Evolutionary conservation across 139 green algal species (phyloP), one percentile per base, ranked within the genome.

Genomic region (Mesostigma viride): DNA sequence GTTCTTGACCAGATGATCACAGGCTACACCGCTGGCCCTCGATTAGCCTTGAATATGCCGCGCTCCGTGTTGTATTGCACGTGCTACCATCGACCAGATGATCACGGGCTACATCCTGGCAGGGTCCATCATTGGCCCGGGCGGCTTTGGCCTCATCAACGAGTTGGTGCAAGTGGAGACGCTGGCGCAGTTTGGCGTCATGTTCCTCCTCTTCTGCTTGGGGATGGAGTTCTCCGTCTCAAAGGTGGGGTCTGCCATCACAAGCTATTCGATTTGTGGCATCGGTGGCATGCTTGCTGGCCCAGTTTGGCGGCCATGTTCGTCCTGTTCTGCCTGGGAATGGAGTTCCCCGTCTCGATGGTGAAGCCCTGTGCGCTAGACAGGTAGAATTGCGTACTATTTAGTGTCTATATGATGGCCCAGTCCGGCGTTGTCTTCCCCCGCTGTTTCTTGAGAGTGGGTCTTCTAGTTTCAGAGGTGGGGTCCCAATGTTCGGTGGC

Each of bases 261-360:
- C n/a, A n/a, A n/a, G n/a, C n/a, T n/a, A n/a, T n/a, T n/a, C n/a
- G n/a, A n/a, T n/a, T n/a, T n/a, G n/a, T n/a, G n/a, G n/a, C n/a
- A n/a, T n/a, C n/a, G n/a, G n/a, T n/a, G n/a, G n/a, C n/a, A n/a
- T n/a, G n/a, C n/a, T n/a, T n/a, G 1, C 63, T 97, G 31, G 87
- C 92, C 17, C 92, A 98, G 79, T 79, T 98, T 47, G 92, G 92
- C n/a, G 0, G 90, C 97, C 57, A 81, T 92, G 75, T 85, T 98
- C 66, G 77, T 98, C 74, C 83, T 98, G 32, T 97, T 98, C 74
- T 81, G 81, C 0, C 76, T 98, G 44, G 92, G 92, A 14, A 74
- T 96, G 69, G 92, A 98, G 81, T 91, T 97, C 51, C 87, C 76
- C 20, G 46, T 91, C 0, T 53, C 70, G 2, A 95, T 93, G 70